A percentile compares a stretch with the other conserved stretches of the same genome.
These are phyloP conservation scores for Gonium pectorale DNA, from an alignment of 139 green algal genomes.

Conservation along the genomic window DNA sequence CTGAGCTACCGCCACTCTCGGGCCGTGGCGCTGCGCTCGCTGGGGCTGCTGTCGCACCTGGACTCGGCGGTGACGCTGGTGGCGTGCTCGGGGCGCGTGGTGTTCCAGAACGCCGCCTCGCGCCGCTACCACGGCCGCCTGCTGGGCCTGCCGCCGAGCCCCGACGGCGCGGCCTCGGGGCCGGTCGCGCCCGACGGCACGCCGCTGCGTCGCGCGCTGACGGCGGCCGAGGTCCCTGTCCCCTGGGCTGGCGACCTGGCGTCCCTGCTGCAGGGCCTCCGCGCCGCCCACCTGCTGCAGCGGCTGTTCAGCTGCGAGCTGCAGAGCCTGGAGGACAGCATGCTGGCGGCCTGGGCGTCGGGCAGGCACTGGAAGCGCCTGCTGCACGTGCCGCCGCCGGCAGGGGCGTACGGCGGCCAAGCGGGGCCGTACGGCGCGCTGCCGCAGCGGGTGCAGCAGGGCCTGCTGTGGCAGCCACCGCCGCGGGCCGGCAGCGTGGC, in stretches of 20 bases:
- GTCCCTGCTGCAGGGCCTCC: not conserved
- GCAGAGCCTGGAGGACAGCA: not conserved
- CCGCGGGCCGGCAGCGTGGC: not conserved
- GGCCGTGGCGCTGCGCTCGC: not conserved
- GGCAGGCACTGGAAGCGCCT: not conserved
- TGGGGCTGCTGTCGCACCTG: slow-evolving; percentile 21
- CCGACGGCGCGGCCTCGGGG: not conserved
- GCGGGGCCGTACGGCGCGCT: not conserved
- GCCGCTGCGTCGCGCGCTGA: slow-evolving; percentile 8
- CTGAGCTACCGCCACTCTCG: not conserved
- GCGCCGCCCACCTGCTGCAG: not conserved
- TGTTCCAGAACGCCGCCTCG: slow-evolving; percentile 20
- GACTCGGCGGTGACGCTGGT: not conserved
- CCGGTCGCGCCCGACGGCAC: not conserved
- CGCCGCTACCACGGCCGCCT: slow-evolving; percentile 27
- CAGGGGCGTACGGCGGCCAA: too few species aligned
- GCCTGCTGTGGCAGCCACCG: not conserved
- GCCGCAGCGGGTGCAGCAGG: not conserved
- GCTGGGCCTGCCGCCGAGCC: not conserved
- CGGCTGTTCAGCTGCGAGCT: slow-evolving; percentile 2
- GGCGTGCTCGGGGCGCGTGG: not conserved
- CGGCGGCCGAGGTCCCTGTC: not conserved
- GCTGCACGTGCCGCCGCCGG: slow-evolving; percentile 28
- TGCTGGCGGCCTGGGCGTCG: not conserved
- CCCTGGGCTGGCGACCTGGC: not conserved